A percentile compares a stretch with the other conserved stretches of the same genome.
Evolutionary conservation across 2,329 filamentous ascomycete species (phyloP).

Genomic region (Colletotrichum scovillei): DNA sequence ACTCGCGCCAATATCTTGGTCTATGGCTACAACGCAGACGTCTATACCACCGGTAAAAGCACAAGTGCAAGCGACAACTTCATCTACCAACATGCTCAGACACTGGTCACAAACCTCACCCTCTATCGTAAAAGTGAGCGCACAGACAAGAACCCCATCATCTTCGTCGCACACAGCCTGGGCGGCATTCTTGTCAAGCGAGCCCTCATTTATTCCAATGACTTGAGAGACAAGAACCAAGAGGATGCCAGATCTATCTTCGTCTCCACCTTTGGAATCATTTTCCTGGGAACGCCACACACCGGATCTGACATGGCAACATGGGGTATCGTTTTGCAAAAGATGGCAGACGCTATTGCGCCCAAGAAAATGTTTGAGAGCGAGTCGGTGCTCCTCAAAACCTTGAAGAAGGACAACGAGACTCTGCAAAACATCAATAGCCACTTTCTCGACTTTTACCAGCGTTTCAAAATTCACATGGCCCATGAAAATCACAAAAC

Average conservation of each 20-base stretch:
- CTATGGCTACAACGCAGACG: slow-evolving; percentile 81
- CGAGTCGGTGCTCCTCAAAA: slow-evolving; percentile 75
- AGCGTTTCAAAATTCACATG: slow-evolving; percentile 79
- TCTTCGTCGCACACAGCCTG: slow-evolving; percentile 81
- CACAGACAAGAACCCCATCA: slow-evolving; percentile 72
- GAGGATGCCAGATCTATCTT: slow-evolving; percentile 76
- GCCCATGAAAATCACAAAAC: slow-evolving; percentile 81
- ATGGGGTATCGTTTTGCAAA: slow-evolving; percentile 76
- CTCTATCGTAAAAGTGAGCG: slow-evolving; percentile 70
- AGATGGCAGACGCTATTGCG: slow-evolving; percentile 73
- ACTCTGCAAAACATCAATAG: slow-evolving; percentile 79
- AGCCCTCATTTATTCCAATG: slow-evolving; percentile 74
- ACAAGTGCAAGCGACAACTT: slow-evolving; percentile 72
- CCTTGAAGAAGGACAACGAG: slow-evolving; percentile 80
- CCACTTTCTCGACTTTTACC: slow-evolving; percentile 77
- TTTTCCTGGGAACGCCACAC: slow-evolving; percentile 84
- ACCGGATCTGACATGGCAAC: slow-evolving; percentile 75
- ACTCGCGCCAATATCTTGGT: slow-evolving; percentile 73
- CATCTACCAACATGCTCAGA: slow-evolving; percentile 78
- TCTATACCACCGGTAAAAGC: slow-evolving; percentile 57
- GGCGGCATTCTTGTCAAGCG: slow-evolving; percentile 80
- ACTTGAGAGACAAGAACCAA: slow-evolving; percentile 67
- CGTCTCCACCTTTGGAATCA: slow-evolving; percentile 79
- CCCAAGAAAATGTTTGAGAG: slow-evolving; percentile 75
- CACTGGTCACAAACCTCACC: slow-evolving; percentile 70